These are phyloP conservation scores for Fagopyrum esculentum DNA, from an alignment of 148 eudicot genomes.

Conservation along the genomic window DNA sequence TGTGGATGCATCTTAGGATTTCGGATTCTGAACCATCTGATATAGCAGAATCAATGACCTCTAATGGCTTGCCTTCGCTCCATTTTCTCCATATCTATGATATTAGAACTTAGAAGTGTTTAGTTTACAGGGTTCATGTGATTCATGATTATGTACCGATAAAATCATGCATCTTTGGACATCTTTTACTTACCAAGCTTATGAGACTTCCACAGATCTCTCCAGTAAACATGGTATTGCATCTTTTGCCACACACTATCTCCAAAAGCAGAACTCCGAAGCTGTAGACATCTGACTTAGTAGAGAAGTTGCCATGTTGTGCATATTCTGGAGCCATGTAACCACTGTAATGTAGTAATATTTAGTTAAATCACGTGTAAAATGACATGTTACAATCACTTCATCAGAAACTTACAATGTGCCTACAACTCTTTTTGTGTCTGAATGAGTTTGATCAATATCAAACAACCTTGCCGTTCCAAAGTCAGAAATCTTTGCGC, in stretches of 20 bases:
- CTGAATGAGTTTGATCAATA: slow-evolving; percentile 23
- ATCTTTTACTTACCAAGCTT: slow-evolving; percentile 10
- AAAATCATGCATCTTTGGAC: not conserved
- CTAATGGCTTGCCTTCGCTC: slow-evolving; percentile 20
- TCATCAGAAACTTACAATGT: slow-evolving; percentile 26
- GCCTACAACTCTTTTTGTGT: slow-evolving; percentile 23
- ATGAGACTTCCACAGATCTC: slow-evolving; percentile 27
- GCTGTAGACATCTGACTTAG: slow-evolving; percentile 45
- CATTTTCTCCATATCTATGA: slow-evolving; percentile 29
- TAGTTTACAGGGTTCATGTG: no score
- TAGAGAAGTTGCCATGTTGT: slow-evolving; percentile 34
- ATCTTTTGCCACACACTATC: slow-evolving; percentile 32
- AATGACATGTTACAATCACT: no score
- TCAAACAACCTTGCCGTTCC: slow-evolving; percentile 29
- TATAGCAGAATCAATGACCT: slow-evolving; percentile 13
- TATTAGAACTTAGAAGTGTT: not conserved
- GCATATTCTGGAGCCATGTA: slow-evolving; percentile 53
- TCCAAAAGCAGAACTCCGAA: slow-evolving; percentile 43
- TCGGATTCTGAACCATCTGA: not conserved
- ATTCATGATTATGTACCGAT: no score
- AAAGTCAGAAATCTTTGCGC: slow-evolving; percentile 29
- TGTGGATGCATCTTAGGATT: slow-evolving; percentile 24
- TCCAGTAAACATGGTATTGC: slow-evolving; percentile 24
- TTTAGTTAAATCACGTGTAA: not conserved
- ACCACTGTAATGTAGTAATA: slow-evolving; percentile 20